Percentiles rank a stretch among this genome's conserved stretches.
Evolutionary conservation across 306 rosid species (phyloP).

Genomic region (Alnus glutinosa): DNA sequence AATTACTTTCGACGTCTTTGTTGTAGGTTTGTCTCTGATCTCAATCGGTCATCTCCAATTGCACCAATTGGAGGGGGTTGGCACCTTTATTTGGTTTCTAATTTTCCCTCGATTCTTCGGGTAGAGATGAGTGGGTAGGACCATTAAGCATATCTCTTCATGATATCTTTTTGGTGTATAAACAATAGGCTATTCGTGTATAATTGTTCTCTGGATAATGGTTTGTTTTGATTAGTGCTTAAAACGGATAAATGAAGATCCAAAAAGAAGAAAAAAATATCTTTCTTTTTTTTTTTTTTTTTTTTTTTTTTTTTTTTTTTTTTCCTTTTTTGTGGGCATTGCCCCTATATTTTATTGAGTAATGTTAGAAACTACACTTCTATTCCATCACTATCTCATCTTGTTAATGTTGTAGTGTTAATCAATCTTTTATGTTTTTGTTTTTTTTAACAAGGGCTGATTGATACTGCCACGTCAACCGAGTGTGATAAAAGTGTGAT

Average conservation of each 20-base stretch:
- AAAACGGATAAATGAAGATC: conserved; percentile 30
- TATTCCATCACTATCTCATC: too few species aligned
- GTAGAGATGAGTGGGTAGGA: conserved; percentile 41
- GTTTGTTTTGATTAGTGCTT: conserved; percentile 27
- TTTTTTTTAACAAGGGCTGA: too few species aligned
- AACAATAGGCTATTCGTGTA: conserved; percentile 62
- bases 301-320: too few species aligned
- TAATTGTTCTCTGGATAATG: conserved; percentile 40
- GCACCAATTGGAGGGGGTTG: conserved; percentile 39
- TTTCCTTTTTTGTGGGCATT: neutral
- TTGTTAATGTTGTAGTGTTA: too few species aligned
- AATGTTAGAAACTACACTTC: too few species aligned
- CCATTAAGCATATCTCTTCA: conserved; percentile 28
- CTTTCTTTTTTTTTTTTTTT: too few species aligned
- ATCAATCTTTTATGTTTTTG: too few species aligned
- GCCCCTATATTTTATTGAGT: neutral
- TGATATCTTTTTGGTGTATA: conserved; percentile 50
- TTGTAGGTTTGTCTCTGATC: conserved; percentile 39
- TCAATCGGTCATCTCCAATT: conserved; percentile 33
- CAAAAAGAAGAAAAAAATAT: conserved; percentile 18
- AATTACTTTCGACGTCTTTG: conserved; percentile 31
- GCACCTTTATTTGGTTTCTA: conserved; percentile 34
- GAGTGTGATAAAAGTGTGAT: too few species aligned
- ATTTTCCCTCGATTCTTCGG: conserved; percentile 35
- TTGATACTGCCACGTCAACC: too few species aligned